A percentile compares a stretch with the other conserved stretches of the same genome.
Conservation (phyloP, 73 alveolate species). For the Durusdinium trenchii region DNA sequence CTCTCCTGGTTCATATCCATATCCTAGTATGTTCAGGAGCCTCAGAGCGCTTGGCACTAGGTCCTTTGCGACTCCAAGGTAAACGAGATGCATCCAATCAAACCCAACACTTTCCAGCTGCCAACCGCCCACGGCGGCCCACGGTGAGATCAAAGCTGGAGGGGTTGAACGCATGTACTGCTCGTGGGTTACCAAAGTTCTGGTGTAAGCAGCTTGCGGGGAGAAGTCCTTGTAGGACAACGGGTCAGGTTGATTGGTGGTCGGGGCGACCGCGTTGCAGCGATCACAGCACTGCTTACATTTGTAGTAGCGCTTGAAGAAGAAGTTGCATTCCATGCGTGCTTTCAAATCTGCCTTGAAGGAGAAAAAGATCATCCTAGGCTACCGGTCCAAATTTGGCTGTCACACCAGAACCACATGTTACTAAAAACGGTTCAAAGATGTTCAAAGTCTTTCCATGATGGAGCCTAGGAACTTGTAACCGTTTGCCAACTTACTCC, state of each 20-base stretch:
- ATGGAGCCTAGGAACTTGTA: too few relatives aligned
- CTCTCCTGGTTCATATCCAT: neutral
- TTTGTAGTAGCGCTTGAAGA: neutral
- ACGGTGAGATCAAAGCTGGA: neutral
- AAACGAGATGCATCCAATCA: neutral
- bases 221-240: neutral
- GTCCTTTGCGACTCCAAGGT: neutral
- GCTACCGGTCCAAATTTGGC: too few relatives aligned
- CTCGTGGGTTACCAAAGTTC: neutral
- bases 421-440: too few relatives aligned
- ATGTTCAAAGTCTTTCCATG: too few relatives aligned
- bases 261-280: neutral
- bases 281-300: neutral
- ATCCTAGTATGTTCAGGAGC: neutral
- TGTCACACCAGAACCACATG: too few relatives aligned
- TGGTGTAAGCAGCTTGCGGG: neutral
- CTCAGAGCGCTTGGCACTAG: neutral
- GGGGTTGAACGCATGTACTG: neutral
- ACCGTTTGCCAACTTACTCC: neutral
- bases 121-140: neutral
- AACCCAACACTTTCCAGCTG: neutral
- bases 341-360: neutral
- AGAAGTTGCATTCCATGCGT: neutral
- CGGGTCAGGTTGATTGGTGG: neutral
- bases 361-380: neutral